Conservation (phyloP, 768 basidiomycete species). For the Lactarius akahatsu region DNA sequence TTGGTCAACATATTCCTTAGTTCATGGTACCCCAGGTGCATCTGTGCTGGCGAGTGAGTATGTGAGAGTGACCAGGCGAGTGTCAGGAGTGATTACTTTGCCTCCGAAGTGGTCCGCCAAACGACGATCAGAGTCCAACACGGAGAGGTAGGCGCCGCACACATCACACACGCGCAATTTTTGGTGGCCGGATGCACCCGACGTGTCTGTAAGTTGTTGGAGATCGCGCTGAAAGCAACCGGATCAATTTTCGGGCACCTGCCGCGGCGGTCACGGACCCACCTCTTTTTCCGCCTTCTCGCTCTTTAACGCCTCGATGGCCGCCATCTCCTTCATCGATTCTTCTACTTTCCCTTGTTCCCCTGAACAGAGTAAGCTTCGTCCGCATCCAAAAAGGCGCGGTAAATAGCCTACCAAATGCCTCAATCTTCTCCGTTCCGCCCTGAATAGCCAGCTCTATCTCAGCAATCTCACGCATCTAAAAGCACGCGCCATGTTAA, state of each 20-base stretch:
- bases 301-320: constrained; percentile 95
- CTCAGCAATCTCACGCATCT: constrained; percentile 99
- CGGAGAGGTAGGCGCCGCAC: constrained; percentile 98
- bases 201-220: constrained; percentile 95
- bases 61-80: background rate
- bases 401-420: constrained; percentile 58
- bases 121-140: constrained; percentile 97
- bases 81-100: constrained; percentile 60
- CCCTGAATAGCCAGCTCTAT: constrained; percentile 99
- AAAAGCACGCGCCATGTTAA: constrained; percentile 10
- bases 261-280: constrained; percentile 30
- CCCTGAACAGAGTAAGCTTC: constrained; percentile 46
- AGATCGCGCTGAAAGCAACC: constrained; percentile 67
- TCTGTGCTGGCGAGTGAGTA: constrained; percentile 48
- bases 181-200: constrained; percentile 99
- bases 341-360: constrained; percentile 99
- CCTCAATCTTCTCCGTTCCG: constrained; percentile 97
- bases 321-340: constrained; percentile 96
- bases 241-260: constrained; percentile 1
- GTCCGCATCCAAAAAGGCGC: background rate
- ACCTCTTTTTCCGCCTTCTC: constrained; percentile 97
- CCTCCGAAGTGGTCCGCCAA: constrained; percentile 99
- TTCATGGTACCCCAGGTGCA: constrained; percentile 99
- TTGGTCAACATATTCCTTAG: constrained; percentile 89
- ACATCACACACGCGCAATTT: constrained; percentile 99